Evolutionary conservation across 352 stramenopile genomes (phyloP).

Genomic region (Phytophthora podocarpi): DNA sequence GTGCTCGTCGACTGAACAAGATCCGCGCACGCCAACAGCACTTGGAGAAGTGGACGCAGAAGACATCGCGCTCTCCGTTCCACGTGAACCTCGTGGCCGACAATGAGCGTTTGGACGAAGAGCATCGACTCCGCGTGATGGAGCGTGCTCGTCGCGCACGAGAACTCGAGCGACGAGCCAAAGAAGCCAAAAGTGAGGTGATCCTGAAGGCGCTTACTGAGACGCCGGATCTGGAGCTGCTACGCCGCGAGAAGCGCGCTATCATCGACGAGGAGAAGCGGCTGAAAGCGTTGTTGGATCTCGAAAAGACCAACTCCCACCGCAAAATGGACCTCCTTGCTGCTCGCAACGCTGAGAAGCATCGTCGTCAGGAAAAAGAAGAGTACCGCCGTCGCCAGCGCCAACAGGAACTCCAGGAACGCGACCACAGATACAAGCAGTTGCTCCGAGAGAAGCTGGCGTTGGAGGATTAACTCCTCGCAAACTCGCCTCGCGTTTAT

Average conservation of each 20-base stretch:
- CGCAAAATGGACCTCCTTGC: slow-evolving; percentile 92
- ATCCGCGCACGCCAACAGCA: slow-evolving; percentile 63
- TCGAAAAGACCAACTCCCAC: slow-evolving; percentile 94
- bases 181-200: slow-evolving; percentile 93
- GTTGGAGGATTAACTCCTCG: slow-evolving; percentile 40
- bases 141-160: slow-evolving; percentile 70
- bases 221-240: slow-evolving; percentile 89
- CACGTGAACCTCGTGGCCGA: slow-evolving; percentile 94
- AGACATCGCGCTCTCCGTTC: slow-evolving; percentile 91
- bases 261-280: slow-evolving; percentile 95
- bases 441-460: slow-evolving; percentile 86
- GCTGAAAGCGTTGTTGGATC: slow-evolving; percentile 92
- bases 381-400: slow-evolving; percentile 80
- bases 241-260: slow-evolving; percentile 93
- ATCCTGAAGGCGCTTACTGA: slow-evolving; percentile 92
- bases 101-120: slow-evolving; percentile 93
- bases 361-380: slow-evolving; percentile 89
- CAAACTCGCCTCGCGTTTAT: slow-evolving; percentile 11
- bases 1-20: slow-evolving; percentile 59
- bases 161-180: slow-evolving; percentile 75
- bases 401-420: slow-evolving; percentile 65
- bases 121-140: slow-evolving; percentile 77
- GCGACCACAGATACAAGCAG: slow-evolving; percentile 70
- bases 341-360: slow-evolving; percentile 90
- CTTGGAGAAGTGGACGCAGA: slow-evolving; percentile 88